Evolutionary conservation across 163 green algal species (phyloP).

Genomic region (Scenedesmus sp.): DNA sequence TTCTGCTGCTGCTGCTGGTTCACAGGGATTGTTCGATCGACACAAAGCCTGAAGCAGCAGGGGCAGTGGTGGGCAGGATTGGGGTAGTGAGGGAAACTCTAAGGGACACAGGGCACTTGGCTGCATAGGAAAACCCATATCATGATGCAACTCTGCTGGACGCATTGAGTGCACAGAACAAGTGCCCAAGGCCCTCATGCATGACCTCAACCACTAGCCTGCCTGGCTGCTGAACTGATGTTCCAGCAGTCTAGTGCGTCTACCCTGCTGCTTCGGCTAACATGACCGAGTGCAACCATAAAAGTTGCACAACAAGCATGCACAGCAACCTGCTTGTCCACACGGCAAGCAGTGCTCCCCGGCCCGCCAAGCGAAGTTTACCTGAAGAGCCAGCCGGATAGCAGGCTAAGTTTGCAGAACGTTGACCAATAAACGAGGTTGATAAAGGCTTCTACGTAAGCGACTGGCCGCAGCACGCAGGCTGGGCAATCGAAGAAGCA

Average conservation of each 20-base stretch:
- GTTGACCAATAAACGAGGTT: neutral
- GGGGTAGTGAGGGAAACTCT: neutral
- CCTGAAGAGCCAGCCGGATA: neutral
- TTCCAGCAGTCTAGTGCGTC: neutral
- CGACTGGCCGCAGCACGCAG: slow-evolving; percentile 3
- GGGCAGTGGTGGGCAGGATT: neutral
- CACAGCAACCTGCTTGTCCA: neutral
- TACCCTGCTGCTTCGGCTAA: neutral
- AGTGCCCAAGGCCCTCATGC: neutral
- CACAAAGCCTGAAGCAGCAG: neutral
- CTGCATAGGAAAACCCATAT: neutral
- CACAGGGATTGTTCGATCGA: neutral
- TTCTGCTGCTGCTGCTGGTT: neutral
- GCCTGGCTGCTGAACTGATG: neutral
- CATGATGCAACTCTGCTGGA: neutral
- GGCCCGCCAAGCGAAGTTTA: slow-evolving; percentile 13
- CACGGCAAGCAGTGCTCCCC: neutral
- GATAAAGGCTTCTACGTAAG: neutral
- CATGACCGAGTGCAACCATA: neutral
- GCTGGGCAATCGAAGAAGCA: slow-evolving; percentile 11
- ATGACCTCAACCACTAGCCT: neutral
- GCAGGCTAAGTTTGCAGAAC: neutral
- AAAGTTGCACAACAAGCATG: neutral
- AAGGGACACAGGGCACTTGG: neutral
- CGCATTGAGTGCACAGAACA: neutral